These are phyloP conservation scores for Saccharomyces paradoxus DNA, from an alignment of 805 yeast species.

Conservation along the genomic window DNA sequence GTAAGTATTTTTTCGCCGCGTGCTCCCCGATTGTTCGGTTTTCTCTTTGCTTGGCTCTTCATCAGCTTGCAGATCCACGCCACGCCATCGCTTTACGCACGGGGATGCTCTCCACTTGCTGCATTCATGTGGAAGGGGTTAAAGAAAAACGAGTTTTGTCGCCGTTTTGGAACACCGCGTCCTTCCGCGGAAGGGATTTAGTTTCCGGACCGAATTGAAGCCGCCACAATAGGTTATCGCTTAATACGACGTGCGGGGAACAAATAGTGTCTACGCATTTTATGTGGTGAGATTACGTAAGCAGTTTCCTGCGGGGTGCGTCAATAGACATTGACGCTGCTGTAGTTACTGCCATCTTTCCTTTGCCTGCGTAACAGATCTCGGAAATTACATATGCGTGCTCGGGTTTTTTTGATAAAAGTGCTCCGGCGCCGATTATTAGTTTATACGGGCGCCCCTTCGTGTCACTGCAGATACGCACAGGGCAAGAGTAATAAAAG, in stretches of 20 bases:
- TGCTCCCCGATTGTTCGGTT: not conserved
- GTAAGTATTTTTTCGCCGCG: not conserved
- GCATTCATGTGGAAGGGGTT: not conserved
- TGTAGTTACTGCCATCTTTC: not conserved
- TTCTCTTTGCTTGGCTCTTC: not conserved
- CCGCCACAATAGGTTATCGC: not conserved
- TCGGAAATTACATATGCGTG: not conserved
- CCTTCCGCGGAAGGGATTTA: not conserved
- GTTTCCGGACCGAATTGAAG: not conserved
- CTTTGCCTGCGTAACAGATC: not conserved
- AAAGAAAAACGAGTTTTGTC: not conserved
- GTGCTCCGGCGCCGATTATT: not conserved
- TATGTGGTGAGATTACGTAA: not conserved
- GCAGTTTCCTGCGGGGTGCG: not conserved
- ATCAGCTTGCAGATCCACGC: not conserved
- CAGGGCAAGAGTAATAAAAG: not conserved
- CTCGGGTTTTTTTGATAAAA: not conserved
- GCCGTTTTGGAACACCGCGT: not conserved
- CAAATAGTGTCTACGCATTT: not conserved
- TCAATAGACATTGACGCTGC: not conserved
- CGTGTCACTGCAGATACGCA: not conserved
- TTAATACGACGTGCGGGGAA: not conserved
- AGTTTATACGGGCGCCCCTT: not conserved
- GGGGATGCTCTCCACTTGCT: not conserved
- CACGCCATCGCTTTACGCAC: not conserved